Evolutionary conservation across 306 rosid species (phyloP), one percentile per base, ranked within the genome.

Genomic region (Cicer judaicum): DNA sequence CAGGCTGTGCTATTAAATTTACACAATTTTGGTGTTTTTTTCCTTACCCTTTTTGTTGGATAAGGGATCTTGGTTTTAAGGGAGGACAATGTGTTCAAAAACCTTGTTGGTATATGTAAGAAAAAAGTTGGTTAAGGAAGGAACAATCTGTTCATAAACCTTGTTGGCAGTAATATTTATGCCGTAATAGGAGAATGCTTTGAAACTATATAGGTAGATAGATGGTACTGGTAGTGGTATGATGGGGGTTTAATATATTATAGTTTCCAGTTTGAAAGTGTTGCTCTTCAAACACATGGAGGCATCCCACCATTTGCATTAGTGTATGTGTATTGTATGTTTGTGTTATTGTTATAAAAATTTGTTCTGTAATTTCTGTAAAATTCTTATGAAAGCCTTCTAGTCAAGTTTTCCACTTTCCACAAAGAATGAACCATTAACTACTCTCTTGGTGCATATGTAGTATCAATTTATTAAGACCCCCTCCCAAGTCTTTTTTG

Each of bases 11-110:
- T 49, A 29, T 69, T 50, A 47, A 47, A 61, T 76, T 59, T 79
- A 69, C 57, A 64, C 84, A 80, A 69, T 83, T 78, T 73, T 80
- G 84, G 83, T 52, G 84, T 64, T 66, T 10, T 19, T 77, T 14
- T 77, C 55, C 24, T 19, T 77, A 12, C 74, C 56, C 24, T 53
- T 15, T 75, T 57, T 72, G 57, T 67, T 77, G 57, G 54, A 76
- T 59, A 7, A 53, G 63, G 79, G 56, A 7, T 66, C 53, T 21
- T n/a, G 8, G 65, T 46, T 13, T 5, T 2, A 19, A 40, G 53
- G 69, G 34, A 50, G 66, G 79, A 44, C 69, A 38, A 38, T 73
- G 83, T 68, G 56, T 68, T 54, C 16, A 62, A 60, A 53, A 67
- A 62, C 55, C 71, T 38, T 63, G 77, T 66, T 62, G 54, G 13